A percentile compares a stretch with the other conserved stretches of the same genome.
phyloP scores from a whole-genome alignment of 768 basidiomycete genomes.

The Mycena amicta region DNA sequence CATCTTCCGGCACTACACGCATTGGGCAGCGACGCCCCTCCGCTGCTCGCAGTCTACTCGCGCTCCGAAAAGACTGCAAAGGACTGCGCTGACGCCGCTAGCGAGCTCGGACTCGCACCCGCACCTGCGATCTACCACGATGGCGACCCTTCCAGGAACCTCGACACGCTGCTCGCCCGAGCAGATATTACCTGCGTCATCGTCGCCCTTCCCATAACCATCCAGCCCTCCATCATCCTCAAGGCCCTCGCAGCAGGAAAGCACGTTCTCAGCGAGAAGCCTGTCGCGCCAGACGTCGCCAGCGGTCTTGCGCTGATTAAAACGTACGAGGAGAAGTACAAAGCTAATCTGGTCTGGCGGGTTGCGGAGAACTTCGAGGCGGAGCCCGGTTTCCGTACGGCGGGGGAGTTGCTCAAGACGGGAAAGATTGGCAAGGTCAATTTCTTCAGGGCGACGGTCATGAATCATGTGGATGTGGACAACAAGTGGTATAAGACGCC shows the following conservation, averaged over 20 bases:
- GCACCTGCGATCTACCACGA: slow-evolving; percentile 61
- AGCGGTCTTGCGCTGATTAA: slow-evolving; percentile 65
- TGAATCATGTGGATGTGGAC: slow-evolving; percentile 58
- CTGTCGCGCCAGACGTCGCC: slow-evolving; percentile 72
- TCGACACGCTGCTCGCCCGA: slow-evolving; percentile 69
- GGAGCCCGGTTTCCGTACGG: slow-evolving; percentile 58
- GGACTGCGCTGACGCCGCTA: slow-evolving; percentile 53
- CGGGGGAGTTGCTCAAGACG: slow-evolving; percentile 48
- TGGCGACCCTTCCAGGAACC: slow-evolving; percentile 41
- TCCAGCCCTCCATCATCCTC: slow-evolving; percentile 69
- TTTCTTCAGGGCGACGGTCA: slow-evolving; percentile 61
- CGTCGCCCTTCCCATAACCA: slow-evolving; percentile 74
- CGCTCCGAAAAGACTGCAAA: slow-evolving; percentile 65
- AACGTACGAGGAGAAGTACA: slow-evolving; percentile 65
- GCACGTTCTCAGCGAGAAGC: slow-evolving; percentile 89
- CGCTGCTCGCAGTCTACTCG: slow-evolving; percentile 75
- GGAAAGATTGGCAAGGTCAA: slow-evolving; percentile 74
- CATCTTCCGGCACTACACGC: slow-evolving; percentile 76
- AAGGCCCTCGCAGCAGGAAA: slow-evolving; percentile 75
- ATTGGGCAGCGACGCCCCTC: slow-evolving; percentile 48
- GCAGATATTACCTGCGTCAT: slow-evolving; percentile 74
- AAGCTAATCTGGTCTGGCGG: slow-evolving; percentile 73
- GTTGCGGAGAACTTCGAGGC: slow-evolving; percentile 80
- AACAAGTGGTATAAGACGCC: slow-evolving; percentile 80
- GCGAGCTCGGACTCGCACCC: slow-evolving; percentile 39